A percentile compares a stretch with the other conserved stretches of the same genome.
These are phyloP conservation scores for Acmispon strigosus DNA, from an alignment of 306 rosid genomes.

Conservation along the genomic window DNA sequence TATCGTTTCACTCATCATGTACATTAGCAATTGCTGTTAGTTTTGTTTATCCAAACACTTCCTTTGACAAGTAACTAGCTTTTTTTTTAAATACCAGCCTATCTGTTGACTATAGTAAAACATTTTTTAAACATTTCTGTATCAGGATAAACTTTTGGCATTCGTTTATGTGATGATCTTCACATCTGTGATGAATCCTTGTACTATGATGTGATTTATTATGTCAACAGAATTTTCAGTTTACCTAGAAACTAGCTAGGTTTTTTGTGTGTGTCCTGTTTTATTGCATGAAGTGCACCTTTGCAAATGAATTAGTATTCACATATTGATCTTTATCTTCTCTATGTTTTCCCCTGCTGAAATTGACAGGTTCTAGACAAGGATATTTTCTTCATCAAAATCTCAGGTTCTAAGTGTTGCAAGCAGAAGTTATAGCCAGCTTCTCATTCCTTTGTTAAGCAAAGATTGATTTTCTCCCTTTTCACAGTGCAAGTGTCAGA, in stretches of 20 bases:
- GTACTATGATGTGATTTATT: background rate
- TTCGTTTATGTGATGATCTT: background rate
- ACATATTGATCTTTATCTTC: background rate
- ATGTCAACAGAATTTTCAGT: background rate
- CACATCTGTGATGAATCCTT: background rate
- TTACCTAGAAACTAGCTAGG: background rate
- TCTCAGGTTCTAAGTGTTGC: constrained; percentile 7
- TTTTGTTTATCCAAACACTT: background rate
- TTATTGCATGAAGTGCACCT: background rate
- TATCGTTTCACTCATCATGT: background rate
- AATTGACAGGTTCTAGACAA: constrained; percentile 22
- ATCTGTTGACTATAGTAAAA: background rate
- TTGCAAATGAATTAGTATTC: background rate
- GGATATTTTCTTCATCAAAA: background rate
- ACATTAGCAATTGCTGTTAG: background rate
- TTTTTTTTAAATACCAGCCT: background rate
- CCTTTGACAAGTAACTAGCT: background rate
- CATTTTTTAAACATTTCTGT: background rate
- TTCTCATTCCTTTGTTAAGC: background rate
- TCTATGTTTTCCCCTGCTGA: background rate
- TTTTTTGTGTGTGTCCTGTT: background rate
- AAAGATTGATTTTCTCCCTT: constrained; percentile 6
- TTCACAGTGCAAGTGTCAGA: background rate
- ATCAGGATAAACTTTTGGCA: background rate
- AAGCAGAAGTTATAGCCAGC: constrained; percentile 1